Conservation (phyloP, 352 stramenopile genomes). For the Phytophthora constricta region DNA sequence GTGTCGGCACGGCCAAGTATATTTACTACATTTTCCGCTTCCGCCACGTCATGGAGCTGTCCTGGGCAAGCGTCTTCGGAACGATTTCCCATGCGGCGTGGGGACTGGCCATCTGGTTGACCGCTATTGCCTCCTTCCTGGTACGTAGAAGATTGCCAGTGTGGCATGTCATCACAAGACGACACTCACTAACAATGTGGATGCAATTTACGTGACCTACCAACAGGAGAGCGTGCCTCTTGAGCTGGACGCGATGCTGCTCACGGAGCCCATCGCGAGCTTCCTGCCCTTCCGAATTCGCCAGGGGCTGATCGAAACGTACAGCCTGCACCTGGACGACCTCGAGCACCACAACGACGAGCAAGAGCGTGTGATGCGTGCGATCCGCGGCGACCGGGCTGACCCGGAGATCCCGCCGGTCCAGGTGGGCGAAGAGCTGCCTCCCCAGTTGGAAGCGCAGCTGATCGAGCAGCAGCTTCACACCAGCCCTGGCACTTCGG, state of each 20-base stretch:
- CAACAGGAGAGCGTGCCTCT: conserved; percentile 84
- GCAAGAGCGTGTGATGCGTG: conserved; percentile 82
- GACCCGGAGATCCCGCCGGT: conserved; percentile 37
- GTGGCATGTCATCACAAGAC: no score
- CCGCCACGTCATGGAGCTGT: conserved; percentile 87
- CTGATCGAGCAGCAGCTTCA: conserved; percentile 45
- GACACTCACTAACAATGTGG: no score
- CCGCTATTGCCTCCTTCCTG: conserved; percentile 84
- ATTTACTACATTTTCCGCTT: conserved; percentile 92
- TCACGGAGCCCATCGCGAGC: conserved; percentile 83
- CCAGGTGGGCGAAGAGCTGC: conserved; percentile 38
- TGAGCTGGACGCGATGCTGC: conserved; percentile 83
- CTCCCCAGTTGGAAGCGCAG: conserved; percentile 41
- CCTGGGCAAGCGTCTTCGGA: conserved; percentile 85
- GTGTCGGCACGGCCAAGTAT: conserved; percentile 88
- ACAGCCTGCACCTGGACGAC: conserved; percentile 88
- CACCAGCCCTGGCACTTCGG: conserved; percentile 23
- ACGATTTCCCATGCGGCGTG: conserved; percentile 83
- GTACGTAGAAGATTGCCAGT: conserved; percentile 33
- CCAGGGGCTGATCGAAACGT: conserved; percentile 88
- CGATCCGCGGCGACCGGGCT: conserved; percentile 71
- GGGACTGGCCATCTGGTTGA: conserved; percentile 87
- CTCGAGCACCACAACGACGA: conserved; percentile 85
- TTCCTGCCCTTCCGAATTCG: conserved; percentile 86
- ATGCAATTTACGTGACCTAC: no score